Evolutionary conservation across 83 land plant genomes (phyloP), one percentile per base, ranked within the genome.

Genomic region (Picea mariana): DNA sequence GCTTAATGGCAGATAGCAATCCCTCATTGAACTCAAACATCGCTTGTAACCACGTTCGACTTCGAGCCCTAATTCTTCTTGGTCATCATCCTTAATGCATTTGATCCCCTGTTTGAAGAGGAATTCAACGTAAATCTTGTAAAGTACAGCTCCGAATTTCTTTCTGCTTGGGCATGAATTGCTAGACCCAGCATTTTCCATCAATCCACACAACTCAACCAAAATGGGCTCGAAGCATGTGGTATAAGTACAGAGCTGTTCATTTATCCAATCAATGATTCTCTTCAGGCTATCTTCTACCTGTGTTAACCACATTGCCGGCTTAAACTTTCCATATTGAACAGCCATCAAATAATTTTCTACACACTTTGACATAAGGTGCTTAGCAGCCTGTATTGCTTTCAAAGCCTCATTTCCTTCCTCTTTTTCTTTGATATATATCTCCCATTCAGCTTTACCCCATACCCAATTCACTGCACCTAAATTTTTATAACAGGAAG

Each of bases 401-500:
- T 15, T 68, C 38, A 68, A 31, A 68, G 8, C 72, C 17, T 31
- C 42, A 12, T 7, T 34, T 3, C 17, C 71, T 34, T 16, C 72
- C 17, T 68, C 44, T 8, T 42, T 6, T 77, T 44, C 61, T 17
- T 44, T 16, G 1, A 77, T 12, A 44, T 77, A 55, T 21, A 77
- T 47, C 23, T 77, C 7, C 31, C 24, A 77, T 24, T 77, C 79
- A 11, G 1, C 16, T 58, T 77, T 77, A 13, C 79, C 23, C 79
- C 79, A 77, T 77, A 47, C 44, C 16, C 31, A 77, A 42, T 77
- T 21, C 79, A 77, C 26, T 47, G 0, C 60, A 77, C 79, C 79
- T 44, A 77, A 49, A 77, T 77, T 77, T 77, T 77, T 77, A 24
- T 77, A 77, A 8, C 79, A 77, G 3, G 34, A 11, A 67, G 16